phyloP scores from a whole-genome alignment of 2,329 filamentous ascomycete species.

The Pseudocercospora fuligena region DNA sequence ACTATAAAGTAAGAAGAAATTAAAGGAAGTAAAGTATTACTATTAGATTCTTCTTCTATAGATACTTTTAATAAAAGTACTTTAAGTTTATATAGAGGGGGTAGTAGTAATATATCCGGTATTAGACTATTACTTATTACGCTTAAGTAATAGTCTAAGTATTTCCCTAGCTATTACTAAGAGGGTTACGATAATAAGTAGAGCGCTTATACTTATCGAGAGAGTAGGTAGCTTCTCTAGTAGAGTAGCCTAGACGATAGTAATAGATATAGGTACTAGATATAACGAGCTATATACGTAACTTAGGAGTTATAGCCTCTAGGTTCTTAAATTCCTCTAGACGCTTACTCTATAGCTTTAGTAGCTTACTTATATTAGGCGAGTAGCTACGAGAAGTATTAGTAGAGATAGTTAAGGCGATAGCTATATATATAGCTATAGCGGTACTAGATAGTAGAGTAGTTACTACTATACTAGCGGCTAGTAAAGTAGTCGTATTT shows the following conservation, averaged over 20 bases:
- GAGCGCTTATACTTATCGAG: neutral
- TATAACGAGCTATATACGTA: neutral
- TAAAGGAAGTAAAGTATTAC: neutral
- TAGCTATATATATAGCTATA: neutral
- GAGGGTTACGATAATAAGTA: neutral
- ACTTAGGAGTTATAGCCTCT: neutral
- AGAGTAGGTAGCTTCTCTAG: neutral
- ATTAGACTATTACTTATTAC: neutral
- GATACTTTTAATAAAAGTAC: neutral
- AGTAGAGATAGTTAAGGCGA: neutral
- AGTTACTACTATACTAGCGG: neutral
- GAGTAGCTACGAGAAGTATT: neutral
- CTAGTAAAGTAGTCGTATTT: neutral
- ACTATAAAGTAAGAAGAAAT: neutral
- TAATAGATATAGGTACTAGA: neutral
- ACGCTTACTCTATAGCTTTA: neutral
- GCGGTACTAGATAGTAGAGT: neutral
- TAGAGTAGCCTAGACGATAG: neutral
- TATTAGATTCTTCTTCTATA: neutral
- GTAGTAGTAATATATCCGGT: neutral
- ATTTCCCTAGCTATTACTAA: neutral
- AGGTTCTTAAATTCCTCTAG: too few species aligned
- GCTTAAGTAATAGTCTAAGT: neutral
- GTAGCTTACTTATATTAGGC: neutral
- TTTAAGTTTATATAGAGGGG: neutral